Conservation (phyloP, 2,329 filamentous ascomycete species). For the Fusarium bactridioides region DNA sequence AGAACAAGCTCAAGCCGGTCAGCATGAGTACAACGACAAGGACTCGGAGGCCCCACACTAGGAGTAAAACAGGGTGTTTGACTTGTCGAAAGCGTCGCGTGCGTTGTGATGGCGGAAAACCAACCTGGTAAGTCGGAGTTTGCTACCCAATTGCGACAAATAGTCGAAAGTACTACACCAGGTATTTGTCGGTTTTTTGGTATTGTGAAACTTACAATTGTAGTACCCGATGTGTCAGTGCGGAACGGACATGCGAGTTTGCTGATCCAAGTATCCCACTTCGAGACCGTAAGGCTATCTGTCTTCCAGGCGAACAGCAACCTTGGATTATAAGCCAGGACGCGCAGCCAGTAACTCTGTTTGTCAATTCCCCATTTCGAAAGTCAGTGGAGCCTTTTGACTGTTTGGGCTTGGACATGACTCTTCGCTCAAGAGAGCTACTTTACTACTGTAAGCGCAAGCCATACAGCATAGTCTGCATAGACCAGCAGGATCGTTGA, state of each 20-base stretch:
- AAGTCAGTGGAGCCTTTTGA: slow-evolving; percentile 33
- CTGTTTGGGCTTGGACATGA: slow-evolving; percentile 32
- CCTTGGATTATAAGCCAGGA: slow-evolving; percentile 23
- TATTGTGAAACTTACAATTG: neutral
- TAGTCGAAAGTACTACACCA: neutral
- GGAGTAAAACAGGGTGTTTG: slow-evolving; percentile 32
- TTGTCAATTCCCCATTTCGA: neutral
- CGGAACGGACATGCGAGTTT: slow-evolving; percentile 27
- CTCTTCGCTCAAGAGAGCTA: slow-evolving; percentile 34
- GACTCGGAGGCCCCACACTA: slow-evolving; percentile 31
- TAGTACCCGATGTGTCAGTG: slow-evolving; percentile 27
- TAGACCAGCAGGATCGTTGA: neutral
- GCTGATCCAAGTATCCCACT: slow-evolving; percentile 25
- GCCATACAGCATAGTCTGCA: too few relatives aligned
- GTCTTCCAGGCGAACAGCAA: slow-evolving; percentile 35
- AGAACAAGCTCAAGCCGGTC: neutral
- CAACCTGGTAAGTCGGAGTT: slow-evolving; percentile 29
- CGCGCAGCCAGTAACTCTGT: neutral
- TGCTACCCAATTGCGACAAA: neutral
- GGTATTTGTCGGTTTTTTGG: rapidly evolving
- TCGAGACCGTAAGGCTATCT: slow-evolving; percentile 29
- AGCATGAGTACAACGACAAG: slow-evolving; percentile 8
- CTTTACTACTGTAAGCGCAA: slow-evolving; percentile 36
- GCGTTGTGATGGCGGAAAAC: slow-evolving; percentile 30
- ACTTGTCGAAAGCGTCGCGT: slow-evolving; percentile 35